These are phyloP conservation scores for Remersonia thermophila DNA, from an alignment of 2,329 filamentous ascomycete genomes.

Conservation along the genomic window DNA sequence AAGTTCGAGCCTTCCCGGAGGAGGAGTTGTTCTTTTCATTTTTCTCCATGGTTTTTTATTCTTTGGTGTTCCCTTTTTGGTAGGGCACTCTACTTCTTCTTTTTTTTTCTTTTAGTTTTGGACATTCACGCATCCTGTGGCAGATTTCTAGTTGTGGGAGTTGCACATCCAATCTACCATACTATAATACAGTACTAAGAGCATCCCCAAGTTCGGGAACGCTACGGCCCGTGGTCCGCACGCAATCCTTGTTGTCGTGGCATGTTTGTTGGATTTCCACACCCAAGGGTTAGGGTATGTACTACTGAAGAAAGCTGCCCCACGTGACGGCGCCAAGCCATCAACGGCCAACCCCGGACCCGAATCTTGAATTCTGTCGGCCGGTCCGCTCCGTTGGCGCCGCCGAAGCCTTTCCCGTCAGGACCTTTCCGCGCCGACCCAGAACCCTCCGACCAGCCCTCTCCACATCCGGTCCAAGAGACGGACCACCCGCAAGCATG, in stretches of 20 bases:
- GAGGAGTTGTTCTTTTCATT: conserved; percentile 4
- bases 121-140: too few species aligned
- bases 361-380: conserved; percentile 8
- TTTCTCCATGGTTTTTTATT: not conserved
- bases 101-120: too few species aligned
- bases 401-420: not conserved
- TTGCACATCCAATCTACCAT: too few species aligned
- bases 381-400: not conserved
- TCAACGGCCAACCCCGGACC: not conserved
- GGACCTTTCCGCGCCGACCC: not conserved
- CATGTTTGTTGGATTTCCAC: too few species aligned
- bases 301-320: too few species aligned
- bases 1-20: conserved; percentile 12
- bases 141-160: too few species aligned
- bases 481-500: too few species aligned
- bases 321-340: conserved; percentile 8
- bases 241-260: too few species aligned
- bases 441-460: conserved; percentile 11
- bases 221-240: too few species aligned
- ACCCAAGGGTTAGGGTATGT: conserved; percentile 1
- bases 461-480: conserved; percentile 7
- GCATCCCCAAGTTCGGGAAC: too few species aligned
- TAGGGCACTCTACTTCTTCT: too few species aligned
- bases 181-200: too few species aligned
- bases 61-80: not conserved